Base-by-base conservation (phyloP, 495 filamentous ascomycete genomes). In the Lindgomyces ingoldianus region DNA sequence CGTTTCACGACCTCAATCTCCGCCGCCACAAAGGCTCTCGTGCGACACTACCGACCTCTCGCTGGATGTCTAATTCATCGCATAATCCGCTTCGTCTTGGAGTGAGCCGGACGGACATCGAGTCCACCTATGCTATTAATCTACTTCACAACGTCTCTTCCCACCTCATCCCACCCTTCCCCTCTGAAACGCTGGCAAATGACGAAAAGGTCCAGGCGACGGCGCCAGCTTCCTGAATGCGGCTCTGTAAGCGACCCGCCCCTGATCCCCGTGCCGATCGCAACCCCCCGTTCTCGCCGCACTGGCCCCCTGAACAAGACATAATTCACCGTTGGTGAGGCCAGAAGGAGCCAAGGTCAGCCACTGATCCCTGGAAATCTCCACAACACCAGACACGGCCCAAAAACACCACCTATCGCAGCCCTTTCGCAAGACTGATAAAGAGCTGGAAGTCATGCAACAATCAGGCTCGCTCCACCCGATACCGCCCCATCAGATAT, bases 181-280 rank as follows among this genome's bases (percentile, higher is more conserved):
- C 19, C 19, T 12, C 1, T 50, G 47, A 50, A 50, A 50, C 47
- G 22, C 25, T 21, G 12, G 47, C 47, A 50, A 50, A 50, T 46
- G 42, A 50, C 22, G 47, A 24, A 21, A 16, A 24, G 19, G 8
- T 50, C 47, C 47, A 50, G 47, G 4, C 22, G 8, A 26, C 47
- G 2, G 47, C 9, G 19, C 9, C n/a, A 25, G 8, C 19, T 21
- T 46, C n/a, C n/a, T n/a, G n/a, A 39, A 14, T 39, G 33, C 33
- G 33, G 33, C 33, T 39, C 33, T 39, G 33, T 6, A 39, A 14
- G 33, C 33, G 33, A 14, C 33, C 33, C 14, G 33, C 33, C 21
- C 44, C 21, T 47, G 44, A 47, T 47, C 44, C 44, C n/a, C n/a
- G 44, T n/a, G 44, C n/a, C 21, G 44, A 47, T 47, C 36, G n/a